These are phyloP conservation scores for Clonostachys rhizophaga DNA, from an alignment of 2,329 filamentous ascomycete genomes.

Conservation along the genomic window DNA sequence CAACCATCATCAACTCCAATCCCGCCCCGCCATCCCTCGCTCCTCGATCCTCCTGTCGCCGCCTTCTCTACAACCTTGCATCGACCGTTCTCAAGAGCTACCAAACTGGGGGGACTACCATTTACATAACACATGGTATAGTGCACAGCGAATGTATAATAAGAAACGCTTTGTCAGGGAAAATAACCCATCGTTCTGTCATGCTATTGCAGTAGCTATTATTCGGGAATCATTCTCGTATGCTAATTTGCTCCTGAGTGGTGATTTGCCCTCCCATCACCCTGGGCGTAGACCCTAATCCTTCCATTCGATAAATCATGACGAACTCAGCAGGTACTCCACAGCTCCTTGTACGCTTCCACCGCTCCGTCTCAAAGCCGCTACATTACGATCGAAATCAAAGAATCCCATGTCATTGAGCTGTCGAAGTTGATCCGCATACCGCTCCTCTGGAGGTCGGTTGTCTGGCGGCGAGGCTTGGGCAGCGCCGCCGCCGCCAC, in stretches of 20 bases:
- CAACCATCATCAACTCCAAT: too few relatives aligned
- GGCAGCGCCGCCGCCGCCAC: constrained; percentile 14
- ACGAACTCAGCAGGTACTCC: constrained; percentile 60
- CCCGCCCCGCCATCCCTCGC: too few relatives aligned
- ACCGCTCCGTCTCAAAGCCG: constrained; percentile 80
- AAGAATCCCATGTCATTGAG: constrained; percentile 99
- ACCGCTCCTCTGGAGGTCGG: constrained; percentile 88
- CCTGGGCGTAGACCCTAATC: neutral
- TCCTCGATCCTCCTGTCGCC: too few relatives aligned
- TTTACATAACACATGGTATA: too few relatives aligned
- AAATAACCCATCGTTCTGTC: too few relatives aligned
- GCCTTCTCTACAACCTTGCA: too few relatives aligned
- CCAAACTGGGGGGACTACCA: too few relatives aligned
- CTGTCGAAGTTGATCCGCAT: constrained; percentile 84
- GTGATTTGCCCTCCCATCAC: neutral
- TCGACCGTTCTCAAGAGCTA: too few relatives aligned
- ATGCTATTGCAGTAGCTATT: too few relatives aligned
- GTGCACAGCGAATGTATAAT: too few relatives aligned
- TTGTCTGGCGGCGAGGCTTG: constrained; percentile 57
- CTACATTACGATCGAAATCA: constrained; percentile 91
- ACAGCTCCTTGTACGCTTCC: constrained; percentile 92
- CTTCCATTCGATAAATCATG: neutral
- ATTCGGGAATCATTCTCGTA: too few relatives aligned
- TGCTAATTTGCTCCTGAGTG: neutral
- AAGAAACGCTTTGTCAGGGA: too few relatives aligned